These are phyloP conservation scores for Penicillium hordei DNA, from an alignment of 2,329 filamentous ascomycete species.

Conservation along the genomic window DNA sequence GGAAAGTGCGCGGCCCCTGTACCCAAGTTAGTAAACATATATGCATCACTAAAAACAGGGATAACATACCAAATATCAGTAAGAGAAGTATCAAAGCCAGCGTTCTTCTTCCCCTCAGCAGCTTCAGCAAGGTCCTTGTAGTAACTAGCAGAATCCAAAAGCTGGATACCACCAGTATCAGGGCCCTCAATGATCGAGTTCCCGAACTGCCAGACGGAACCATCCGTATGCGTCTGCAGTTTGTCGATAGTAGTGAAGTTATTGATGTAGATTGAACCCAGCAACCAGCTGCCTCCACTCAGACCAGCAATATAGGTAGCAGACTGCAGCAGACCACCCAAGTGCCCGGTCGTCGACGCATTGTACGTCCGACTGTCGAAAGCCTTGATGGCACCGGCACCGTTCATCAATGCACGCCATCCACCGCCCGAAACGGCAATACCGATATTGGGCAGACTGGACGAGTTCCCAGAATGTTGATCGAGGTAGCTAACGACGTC, in stretches of 20 bases:
- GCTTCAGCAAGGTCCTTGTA: slow-evolving; percentile 59
- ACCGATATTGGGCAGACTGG: slow-evolving; percentile 66
- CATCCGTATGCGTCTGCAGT: slow-evolving; percentile 27
- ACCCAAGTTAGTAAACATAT: slow-evolving; percentile 5
- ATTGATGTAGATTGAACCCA: slow-evolving; percentile 75
- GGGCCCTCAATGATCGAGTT: slow-evolving; percentile 52
- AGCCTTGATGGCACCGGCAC: slow-evolving; percentile 76
- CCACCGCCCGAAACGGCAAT: slow-evolving; percentile 82
- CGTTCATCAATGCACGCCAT: slow-evolving; percentile 82
- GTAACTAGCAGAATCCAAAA: slow-evolving; percentile 57
- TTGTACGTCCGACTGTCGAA: slow-evolving; percentile 72
- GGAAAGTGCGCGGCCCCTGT: slow-evolving; percentile 70
- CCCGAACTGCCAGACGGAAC: slow-evolving; percentile 31
- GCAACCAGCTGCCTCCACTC: slow-evolving; percentile 81
- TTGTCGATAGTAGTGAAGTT: slow-evolving; percentile 71
- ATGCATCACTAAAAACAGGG: not conserved
- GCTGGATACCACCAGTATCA: slow-evolving; percentile 39
- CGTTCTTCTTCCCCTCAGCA: slow-evolving; percentile 62
- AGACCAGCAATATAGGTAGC: slow-evolving; percentile 79
- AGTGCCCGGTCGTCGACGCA: slow-evolving; percentile 62
- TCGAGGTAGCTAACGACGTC: slow-evolving; percentile 73
- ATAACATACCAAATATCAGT: slow-evolving; percentile 74
- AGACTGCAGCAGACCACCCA: slow-evolving; percentile 79
- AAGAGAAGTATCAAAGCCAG: slow-evolving; percentile 67
- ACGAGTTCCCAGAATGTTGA: slow-evolving; percentile 54